Evolutionary conservation across 106 monocot genomes (phyloP).

Genomic region (Acorus gramineus): DNA sequence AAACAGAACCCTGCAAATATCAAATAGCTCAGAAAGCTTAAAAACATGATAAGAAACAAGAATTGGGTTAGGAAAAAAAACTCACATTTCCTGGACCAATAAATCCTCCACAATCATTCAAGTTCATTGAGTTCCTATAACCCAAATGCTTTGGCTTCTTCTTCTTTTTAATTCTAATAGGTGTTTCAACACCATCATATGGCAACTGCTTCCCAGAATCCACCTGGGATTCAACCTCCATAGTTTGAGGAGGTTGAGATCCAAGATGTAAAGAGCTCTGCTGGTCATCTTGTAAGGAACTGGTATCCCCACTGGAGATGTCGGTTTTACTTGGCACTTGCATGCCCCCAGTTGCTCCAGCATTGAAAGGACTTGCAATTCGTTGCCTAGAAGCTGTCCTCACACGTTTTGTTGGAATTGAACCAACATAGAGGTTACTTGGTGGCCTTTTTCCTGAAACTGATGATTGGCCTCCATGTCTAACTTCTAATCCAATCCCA

Average conservation of each 20-base stretch:
- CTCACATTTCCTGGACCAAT: conserved; percentile 53
- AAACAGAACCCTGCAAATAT: conserved; percentile 42
- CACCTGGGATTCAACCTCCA: conserved; percentile 70
- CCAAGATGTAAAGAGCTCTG: conserved; percentile 53
- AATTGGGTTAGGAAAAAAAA: background rate
- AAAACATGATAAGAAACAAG: conserved; percentile 1
- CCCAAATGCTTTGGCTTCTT: conserved; percentile 67
- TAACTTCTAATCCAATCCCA: conserved; percentile 36
- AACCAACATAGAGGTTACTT: conserved; percentile 33
- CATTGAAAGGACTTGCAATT: conserved; percentile 46
- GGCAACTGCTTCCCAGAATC: conserved; percentile 59
- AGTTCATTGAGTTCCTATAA: conserved; percentile 35
- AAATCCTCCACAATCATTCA: conserved; percentile 36
- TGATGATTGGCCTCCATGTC: conserved; percentile 26
- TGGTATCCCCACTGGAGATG: conserved; percentile 91
- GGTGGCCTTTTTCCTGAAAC: conserved; percentile 46
- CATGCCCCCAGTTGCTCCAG: conserved; percentile 20
- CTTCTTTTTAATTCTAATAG: conserved; percentile 67
- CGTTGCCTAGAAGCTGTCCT: conserved; percentile 70
- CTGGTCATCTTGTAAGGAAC: conserved; percentile 70
- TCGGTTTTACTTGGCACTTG: conserved; percentile 77
- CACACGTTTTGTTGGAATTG: conserved; percentile 74
- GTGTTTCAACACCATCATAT: conserved; percentile 44
- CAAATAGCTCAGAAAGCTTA: conserved; percentile 3
- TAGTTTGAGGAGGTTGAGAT: conserved; percentile 44